Evolutionary conservation across 768 basidiomycete genomes (phyloP).

Genomic region (Lactifluus hygrophoroides): DNA sequence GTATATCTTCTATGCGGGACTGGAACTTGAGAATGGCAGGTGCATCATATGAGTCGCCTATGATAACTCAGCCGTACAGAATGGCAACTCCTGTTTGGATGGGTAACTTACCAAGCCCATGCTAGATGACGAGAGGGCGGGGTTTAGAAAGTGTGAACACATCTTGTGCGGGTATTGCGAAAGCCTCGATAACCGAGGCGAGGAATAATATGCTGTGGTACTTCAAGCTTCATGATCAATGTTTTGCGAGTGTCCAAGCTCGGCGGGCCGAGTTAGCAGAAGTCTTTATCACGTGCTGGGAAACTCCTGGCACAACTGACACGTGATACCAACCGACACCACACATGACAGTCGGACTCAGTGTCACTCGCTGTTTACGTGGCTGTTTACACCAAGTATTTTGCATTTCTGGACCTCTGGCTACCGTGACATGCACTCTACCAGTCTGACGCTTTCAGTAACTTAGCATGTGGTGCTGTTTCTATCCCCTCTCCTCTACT

Average conservation of each 20-base stretch:
- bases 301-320: no score
- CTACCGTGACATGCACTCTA: no score
- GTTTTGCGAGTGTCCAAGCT: no score
- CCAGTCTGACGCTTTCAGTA: no score
- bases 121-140: constrained; percentile 68
- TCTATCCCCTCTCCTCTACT: no score
- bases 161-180: constrained; percentile 10
- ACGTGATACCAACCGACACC: no score
- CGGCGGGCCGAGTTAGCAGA: no score
- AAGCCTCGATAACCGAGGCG: neutral
- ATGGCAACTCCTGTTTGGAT: neutral
- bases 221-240: neutral
- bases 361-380: no score
- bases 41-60: constrained; percentile 69
- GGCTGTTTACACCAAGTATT: no score
- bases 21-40: constrained; percentile 65
- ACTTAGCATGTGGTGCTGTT: no score
- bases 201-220: neutral
- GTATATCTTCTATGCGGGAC: constrained; percentile 45
- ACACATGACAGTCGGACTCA: no score
- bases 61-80: neutral
- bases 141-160: neutral
- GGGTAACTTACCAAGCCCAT: constrained; percentile 51
- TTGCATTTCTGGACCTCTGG: no score
- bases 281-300: neutral